Percentiles rank a stretch among this genome's conserved stretches.
These are phyloP conservation scores for Colletotrichum shisoi DNA, from an alignment of 2,329 filamentous ascomycete species.

Conservation along the genomic window DNA sequence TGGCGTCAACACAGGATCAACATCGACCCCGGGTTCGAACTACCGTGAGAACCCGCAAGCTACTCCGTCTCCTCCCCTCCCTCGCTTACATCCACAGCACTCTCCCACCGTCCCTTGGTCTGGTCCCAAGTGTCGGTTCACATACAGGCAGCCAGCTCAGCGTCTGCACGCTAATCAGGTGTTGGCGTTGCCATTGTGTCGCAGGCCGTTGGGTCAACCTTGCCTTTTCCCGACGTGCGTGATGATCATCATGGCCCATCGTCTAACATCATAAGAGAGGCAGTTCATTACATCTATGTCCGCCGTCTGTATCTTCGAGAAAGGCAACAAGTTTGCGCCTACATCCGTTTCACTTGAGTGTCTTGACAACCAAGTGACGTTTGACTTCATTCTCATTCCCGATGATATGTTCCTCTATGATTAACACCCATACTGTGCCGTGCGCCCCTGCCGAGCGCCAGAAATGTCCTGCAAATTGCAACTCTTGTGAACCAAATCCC, in stretches of 20 bases:
- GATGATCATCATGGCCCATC: not conserved
- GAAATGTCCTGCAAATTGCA: slow-evolving; percentile 23
- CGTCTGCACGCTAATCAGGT: slow-evolving; percentile 8
- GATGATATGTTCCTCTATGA: slow-evolving; percentile 18
- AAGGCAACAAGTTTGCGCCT: no score
- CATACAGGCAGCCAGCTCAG: slow-evolving; percentile 23
- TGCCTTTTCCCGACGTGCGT: not conserved
- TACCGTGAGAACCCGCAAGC: not conserved
- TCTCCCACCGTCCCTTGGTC: slow-evolving; percentile 2
- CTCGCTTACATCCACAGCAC: not conserved
- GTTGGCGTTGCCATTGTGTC: slow-evolving; percentile 15
- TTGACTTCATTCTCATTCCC: slow-evolving; percentile 6
- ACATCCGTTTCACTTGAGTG: not conserved
- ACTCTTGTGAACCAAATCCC: slow-evolving; percentile 19
- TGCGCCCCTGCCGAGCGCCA: slow-evolving; percentile 27
- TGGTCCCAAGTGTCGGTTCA: slow-evolving; percentile 12
- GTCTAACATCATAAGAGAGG: not conserved
- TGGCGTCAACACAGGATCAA: no score
- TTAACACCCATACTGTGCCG: slow-evolving; percentile 21
- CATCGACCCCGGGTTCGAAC: not conserved
- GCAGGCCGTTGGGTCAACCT: not conserved
- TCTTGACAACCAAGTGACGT: not conserved
- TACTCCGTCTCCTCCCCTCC: not conserved
- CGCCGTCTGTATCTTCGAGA: not conserved
- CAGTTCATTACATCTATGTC: not conserved